Base-by-base conservation (phyloP, 345 rosid species). In the Populus tremula region DNA sequence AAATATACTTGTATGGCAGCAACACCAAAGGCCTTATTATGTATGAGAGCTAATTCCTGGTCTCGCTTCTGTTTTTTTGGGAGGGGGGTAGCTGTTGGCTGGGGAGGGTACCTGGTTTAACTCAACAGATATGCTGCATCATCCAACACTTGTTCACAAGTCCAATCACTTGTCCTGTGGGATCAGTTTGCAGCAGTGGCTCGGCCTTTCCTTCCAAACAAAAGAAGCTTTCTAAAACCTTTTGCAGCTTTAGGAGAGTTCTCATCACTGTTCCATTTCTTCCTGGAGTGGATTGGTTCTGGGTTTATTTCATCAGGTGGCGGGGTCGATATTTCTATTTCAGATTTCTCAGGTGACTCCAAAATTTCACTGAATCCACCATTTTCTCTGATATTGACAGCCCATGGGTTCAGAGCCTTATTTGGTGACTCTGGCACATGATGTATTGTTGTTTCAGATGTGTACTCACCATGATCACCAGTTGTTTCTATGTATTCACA, bases 201-300 rank as follows among this genome's bases (percentile, higher is more conserved):
- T 71, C 75, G 59, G 72, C 78, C 87, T 85, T 87, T 92, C 85
- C 89, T 82, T 71, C 97, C 97, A 41, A 96, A 92, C 84, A 93
- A 76, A 54, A 96, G 96, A 69, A 96, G 96, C 92, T 90, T 96
- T 79, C 96, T 83, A 76, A 96, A 85, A 63, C 89, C 97, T 89
- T 92, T 96, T 41, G 90, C 88, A 20, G 90, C 91, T 86, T 92
- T 96, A 8, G 94, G 91, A 63, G 93, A 85, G 79, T 73, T 87
- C 45, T 86, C 94, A 5, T 88, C 96, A 45, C 80, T 87, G 88
- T 82, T 88, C 97, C 98, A 96, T 77, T 92, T 93, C 94, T 91
- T 96, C 86, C 98, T 88, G 17, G 91, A 81, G 72, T 82, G 86
- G 41, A 79, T 38, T 56, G 86, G 79, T 77, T 93, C 98, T n/a